phyloP scores from a whole-genome alignment of 495 filamentous ascomycete genomes.

The Aspergillus wentii region DNA sequence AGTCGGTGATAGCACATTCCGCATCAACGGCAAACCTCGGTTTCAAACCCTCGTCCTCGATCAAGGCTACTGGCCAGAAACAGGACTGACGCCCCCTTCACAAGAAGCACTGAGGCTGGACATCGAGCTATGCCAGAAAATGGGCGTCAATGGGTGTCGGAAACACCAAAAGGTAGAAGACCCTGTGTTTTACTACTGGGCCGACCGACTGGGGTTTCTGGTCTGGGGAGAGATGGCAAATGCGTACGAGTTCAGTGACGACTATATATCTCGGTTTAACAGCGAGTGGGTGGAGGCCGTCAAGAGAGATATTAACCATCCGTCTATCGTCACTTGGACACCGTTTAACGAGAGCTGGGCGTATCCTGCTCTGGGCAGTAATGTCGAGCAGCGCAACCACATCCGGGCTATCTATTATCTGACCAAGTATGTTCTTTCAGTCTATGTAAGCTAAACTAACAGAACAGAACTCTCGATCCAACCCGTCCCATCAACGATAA shows the following conservation, averaged over 20 bases:
- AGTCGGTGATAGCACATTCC: conserved; percentile 32
- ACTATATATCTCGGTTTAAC: conserved; percentile 48
- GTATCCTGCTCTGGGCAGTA: conserved; percentile 45
- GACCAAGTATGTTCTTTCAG: conserved; percentile 43
- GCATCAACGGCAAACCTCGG: conserved; percentile 30
- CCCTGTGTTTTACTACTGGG: conserved; percentile 33
- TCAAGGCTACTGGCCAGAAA: conserved; percentile 36
- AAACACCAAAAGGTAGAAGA: conserved; percentile 41
- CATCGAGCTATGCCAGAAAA: conserved; percentile 24
- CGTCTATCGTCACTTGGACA: conserved; percentile 57
- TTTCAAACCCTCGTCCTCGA: conserved; percentile 35
- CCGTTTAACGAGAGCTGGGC: conserved; percentile 60
- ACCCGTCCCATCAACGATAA: conserved; percentile 59
- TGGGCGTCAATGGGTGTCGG: conserved; percentile 35
- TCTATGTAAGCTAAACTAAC: neutral
- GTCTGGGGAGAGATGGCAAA: conserved; percentile 41
- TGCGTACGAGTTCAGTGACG: conserved; percentile 44
- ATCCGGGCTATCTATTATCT: conserved; percentile 52
- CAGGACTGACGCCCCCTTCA: conserved; percentile 33
- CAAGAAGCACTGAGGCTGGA: conserved; percentile 25
- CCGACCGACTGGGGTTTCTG: conserved; percentile 33
- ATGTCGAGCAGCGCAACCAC: conserved; percentile 52
- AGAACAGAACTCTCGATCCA: conserved; percentile 43
- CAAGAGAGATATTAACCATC: conserved; percentile 55
- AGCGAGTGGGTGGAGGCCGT: conserved; percentile 54